Evolutionary conservation across 345 rosid genomes (phyloP).

Genomic region (Hibiscus trionum): DNA sequence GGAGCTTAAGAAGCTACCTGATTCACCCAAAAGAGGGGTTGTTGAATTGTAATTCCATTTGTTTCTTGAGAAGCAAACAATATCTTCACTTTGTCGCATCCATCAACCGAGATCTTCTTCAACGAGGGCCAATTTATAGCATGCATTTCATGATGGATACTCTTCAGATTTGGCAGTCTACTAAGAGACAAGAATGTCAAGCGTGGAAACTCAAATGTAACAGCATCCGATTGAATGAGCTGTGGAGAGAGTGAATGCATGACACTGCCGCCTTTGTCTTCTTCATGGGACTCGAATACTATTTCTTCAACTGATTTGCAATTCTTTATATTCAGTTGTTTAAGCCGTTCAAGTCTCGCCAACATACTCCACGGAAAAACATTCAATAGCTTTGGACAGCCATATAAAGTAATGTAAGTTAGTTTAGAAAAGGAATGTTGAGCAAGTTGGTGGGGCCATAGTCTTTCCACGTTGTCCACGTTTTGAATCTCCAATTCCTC

Average conservation of each 20-base stretch:
- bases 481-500: too few species aligned
- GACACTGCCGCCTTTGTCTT: not conserved
- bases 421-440: not conserved
- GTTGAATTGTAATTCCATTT: too few species aligned
- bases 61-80: not conserved
- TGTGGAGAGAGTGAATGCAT: too few species aligned
- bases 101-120: not conserved
- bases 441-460: not conserved
- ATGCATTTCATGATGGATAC: too few species aligned
- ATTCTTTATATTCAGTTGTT: accelerated
- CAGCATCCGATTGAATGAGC: too few species aligned
- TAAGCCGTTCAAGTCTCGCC: not conserved
- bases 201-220: too few species aligned
- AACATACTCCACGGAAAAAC: not conserved
- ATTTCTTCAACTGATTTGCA: not conserved
- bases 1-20: not conserved
- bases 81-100: not conserved
- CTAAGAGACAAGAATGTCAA: too few species aligned
- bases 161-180: too few species aligned
- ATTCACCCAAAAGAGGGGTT: not conserved
- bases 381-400: not conserved
- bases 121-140: not conserved
- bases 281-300: not conserved
- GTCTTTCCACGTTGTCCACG: too few species aligned
- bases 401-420: not conserved